Percentiles rank a stretch among this genome's conserved stretches.
Evolutionary conservation across 805 yeast genomes (phyloP).

Genomic region (Lachancea kluyveri): DNA sequence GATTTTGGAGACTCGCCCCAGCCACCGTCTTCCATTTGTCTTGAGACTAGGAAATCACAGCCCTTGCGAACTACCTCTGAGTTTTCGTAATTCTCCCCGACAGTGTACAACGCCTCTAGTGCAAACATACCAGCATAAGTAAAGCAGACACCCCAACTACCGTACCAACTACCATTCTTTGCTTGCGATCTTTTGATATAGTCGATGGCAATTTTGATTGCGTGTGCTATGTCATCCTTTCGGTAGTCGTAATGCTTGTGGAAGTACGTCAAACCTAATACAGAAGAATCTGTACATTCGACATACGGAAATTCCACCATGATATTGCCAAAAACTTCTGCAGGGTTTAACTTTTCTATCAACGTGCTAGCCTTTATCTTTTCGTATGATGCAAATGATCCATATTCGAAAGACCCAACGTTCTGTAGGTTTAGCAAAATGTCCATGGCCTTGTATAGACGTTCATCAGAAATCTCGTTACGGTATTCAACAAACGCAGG

Average conservation of each 20-base stretch:
- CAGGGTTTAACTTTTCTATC: constrained; percentile 81
- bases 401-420: constrained; percentile 68
- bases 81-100: constrained; percentile 56
- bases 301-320: constrained; percentile 99
- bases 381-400: constrained; percentile 92
- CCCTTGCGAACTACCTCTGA: constrained; percentile 61
- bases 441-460: constrained; percentile 66
- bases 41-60: constrained; percentile 73
- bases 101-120: constrained; percentile 76
- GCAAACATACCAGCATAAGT: constrained; percentile 99
- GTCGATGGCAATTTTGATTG: constrained; percentile 67
- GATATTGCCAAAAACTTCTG: constrained; percentile 95
- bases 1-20: constrained; percentile 96
- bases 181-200: constrained; percentile 67
- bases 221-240: constrained; percentile 53
- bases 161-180: constrained; percentile 93
- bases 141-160: constrained; percentile 96
- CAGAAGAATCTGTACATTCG: constrained; percentile 95
- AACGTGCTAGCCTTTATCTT: constrained; percentile 71
- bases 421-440: constrained; percentile 74
- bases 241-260: constrained; percentile 60
- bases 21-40: constrained; percentile 87
- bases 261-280: constrained; percentile 80
- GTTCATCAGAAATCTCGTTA: constrained; percentile 46
- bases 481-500: constrained; percentile 43